Percentiles rank a stretch among this genome's conserved stretches.
These are phyloP conservation scores for barrel medic (Medicago truncatula) DNA, from an alignment of 306 rosid genomes.

Conservation along the genomic window MtrunA17r5.0-ANR NC_053042.1:34726501-34727000, in stretches of 20 bases:
- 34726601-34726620: slow-evolving; percentile 53
- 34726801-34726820: slow-evolving; percentile 56
- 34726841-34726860: slow-evolving; percentile 57
- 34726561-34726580: slow-evolving; percentile 65
- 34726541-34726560: slow-evolving; percentile 61
- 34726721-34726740: slow-evolving; percentile 81
- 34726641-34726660: slow-evolving; percentile 73
- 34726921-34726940: slow-evolving; percentile 46
- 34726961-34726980: slow-evolving; percentile 45
- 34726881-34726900: slow-evolving; percentile 71
- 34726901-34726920: slow-evolving; percentile 53
- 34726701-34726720: slow-evolving; percentile 70
- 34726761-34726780: slow-evolving; percentile 70
- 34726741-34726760: slow-evolving; percentile 65
- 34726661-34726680: slow-evolving; percentile 66
- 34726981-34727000: slow-evolving; percentile 53
- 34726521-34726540: slow-evolving; percentile 67
- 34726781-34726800: slow-evolving; percentile 44
- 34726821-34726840: slow-evolving; percentile 86
- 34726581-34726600: slow-evolving; percentile 61
- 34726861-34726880: slow-evolving; percentile 72
- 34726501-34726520: slow-evolving; percentile 32
- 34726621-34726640: slow-evolving; percentile 44
- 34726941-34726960: slow-evolving; percentile 41
- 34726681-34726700: slow-evolving; percentile 59